phyloP scores from a whole-genome alignment of 768 basidiomycete species.

The Amanita molliuscula region DNA sequence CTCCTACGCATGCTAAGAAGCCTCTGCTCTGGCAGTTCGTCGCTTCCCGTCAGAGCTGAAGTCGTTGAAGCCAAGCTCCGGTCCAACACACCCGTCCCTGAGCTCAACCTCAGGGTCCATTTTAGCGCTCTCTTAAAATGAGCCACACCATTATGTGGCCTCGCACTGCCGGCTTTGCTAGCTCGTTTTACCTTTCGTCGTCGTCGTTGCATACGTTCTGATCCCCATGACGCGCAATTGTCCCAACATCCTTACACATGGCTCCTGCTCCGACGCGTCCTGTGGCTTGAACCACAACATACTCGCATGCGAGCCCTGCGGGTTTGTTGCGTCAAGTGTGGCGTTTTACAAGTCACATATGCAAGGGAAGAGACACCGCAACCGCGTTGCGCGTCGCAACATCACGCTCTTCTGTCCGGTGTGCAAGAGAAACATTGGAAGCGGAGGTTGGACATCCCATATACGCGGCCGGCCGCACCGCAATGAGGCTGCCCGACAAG shows the following conservation, averaged over 20 bases:
- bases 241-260: constrained; percentile 10
- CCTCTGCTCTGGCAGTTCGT: too few species aligned
- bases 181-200: background rate
- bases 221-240: constrained; percentile 6
- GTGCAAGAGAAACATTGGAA: constrained; percentile 4
- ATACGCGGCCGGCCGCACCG: constrained; percentile 1
- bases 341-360: constrained; percentile 10
- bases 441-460: background rate
- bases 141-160: background rate
- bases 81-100: too few species aligned
- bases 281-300: constrained; percentile 11
- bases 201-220: background rate
- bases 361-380: constrained; percentile 10
- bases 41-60: too few species aligned
- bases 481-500: background rate
- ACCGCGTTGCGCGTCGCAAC: constrained; percentile 1
- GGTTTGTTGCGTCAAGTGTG: constrained; percentile 10
- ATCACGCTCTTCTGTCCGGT: constrained; percentile 5
- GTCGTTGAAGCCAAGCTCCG: too few species aligned
- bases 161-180: background rate
- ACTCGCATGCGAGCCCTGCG: constrained; percentile 13
- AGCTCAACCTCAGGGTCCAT: background rate
- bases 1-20: too few species aligned
- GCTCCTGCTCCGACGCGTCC: constrained; percentile 9
- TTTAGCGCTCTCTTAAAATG: background rate